phyloP scores from a whole-genome alignment of 176 grass and related monocot genomes.

The Juncus effusus region DNA sequence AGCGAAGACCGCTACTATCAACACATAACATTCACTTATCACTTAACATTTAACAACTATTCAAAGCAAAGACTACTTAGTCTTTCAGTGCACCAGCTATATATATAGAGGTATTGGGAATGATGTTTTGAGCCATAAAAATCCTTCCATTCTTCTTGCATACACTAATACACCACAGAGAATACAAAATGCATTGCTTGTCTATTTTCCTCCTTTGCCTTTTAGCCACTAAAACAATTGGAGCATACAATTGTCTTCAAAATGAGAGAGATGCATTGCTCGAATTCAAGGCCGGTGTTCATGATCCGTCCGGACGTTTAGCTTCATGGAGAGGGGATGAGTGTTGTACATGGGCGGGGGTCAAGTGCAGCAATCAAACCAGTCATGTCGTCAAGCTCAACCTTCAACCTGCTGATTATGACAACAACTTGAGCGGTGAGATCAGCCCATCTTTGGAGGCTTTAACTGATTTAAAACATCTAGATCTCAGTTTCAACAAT shows the following conservation, averaged over 20 bases:
- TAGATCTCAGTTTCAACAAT: constrained; percentile 40
- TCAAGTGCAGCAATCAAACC: constrained; percentile 35
- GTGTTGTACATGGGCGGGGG: constrained; percentile 33
- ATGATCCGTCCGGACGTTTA: neutral
- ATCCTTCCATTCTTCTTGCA: too few species aligned
- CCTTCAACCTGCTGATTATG: neutral
- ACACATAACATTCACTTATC: too few species aligned
- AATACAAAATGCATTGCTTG: constrained; percentile 4
- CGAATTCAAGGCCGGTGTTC: constrained; percentile 30
- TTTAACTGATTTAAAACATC: constrained; percentile 6
- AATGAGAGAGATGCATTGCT: constrained; percentile 29
- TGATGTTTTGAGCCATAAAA: too few species aligned
- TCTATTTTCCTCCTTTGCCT: neutral
- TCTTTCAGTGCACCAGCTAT: too few species aligned
- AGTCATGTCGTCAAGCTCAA: constrained; percentile 14
- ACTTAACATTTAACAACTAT: too few species aligned
- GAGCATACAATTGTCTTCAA: constrained; percentile 3
- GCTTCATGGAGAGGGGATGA: constrained; percentile 25
- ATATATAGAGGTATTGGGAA: too few species aligned
- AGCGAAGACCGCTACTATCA: too few species aligned
- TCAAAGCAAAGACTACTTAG: too few species aligned
- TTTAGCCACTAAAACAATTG: neutral
- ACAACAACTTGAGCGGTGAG: constrained; percentile 5
- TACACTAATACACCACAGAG: too few species aligned
- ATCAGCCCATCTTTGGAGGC: constrained; percentile 29